phyloP scores from a whole-genome alignment of 305 asterid genomes.

The Galium porrigens region DNA sequence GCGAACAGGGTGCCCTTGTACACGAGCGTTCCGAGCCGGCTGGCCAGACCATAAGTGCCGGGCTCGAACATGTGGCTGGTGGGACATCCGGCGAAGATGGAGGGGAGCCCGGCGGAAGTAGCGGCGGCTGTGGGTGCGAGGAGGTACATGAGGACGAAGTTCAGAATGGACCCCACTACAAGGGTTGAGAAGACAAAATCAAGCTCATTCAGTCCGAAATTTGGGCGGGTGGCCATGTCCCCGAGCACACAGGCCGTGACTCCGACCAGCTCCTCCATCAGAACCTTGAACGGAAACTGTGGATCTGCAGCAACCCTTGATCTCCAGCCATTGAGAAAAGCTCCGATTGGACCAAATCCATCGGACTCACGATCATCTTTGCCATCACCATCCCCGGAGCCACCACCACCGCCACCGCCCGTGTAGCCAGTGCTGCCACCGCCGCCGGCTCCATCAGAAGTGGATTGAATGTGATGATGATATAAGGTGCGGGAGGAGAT shows the following conservation, averaged over 20 bases:
- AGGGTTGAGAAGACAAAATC: constrained; percentile 40
- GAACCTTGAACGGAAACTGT: constrained; percentile 39
- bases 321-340: constrained; percentile 34
- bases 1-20: constrained; percentile 36
- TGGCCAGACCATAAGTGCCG: constrained; percentile 25
- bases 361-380: constrained; percentile 15
- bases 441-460: constrained; percentile 16
- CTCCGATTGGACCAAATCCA: constrained; percentile 33
- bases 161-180: constrained; percentile 34
- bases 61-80: constrained; percentile 47
- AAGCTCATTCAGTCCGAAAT: constrained; percentile 36
- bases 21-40: constrained; percentile 31
- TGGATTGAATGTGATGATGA: constrained; percentile 15
- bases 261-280: constrained; percentile 44
- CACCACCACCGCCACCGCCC: constrained; percentile 15
- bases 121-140: constrained; percentile 29
- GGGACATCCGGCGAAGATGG: constrained; percentile 31
- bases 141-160: constrained; percentile 37
- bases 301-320: constrained; percentile 40
- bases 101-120: constrained; percentile 22
- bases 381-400: constrained; percentile 15
- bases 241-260: constrained; percentile 34
- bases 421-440: constrained; percentile 12
- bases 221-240: constrained; percentile 35
- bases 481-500: constrained; percentile 8